Conservation (phyloP, 345 rosid genomes). For the Eucalyptus cladocalyx region DNA sequence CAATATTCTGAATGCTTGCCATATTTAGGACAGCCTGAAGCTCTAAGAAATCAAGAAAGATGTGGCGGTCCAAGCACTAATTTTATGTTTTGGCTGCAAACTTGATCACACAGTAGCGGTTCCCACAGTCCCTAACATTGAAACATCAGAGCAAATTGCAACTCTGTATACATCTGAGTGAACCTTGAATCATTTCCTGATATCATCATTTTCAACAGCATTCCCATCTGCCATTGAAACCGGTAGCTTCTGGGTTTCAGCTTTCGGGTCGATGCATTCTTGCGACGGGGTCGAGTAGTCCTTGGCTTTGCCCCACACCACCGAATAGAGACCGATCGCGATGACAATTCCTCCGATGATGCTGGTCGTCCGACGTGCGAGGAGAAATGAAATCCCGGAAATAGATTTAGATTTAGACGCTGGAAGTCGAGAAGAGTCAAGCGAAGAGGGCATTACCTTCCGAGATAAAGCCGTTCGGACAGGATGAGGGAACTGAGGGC, state of each 20-base stretch:
- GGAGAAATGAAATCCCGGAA: not conserved
- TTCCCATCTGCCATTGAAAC: not conserved
- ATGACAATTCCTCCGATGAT: slow-evolving; percentile 54
- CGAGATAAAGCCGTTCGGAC: slow-evolving; percentile 51
- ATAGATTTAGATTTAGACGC: not conserved
- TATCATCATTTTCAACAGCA: not conserved
- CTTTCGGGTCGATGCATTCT: not conserved
- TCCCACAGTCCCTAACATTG: not conserved
- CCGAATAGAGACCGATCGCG: slow-evolving; percentile 42
- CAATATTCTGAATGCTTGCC: not conserved
- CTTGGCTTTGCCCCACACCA: slow-evolving; percentile 65
- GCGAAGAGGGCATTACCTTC: slow-evolving; percentile 16
- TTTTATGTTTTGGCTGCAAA: not conserved
- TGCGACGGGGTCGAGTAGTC: slow-evolving; percentile 10
- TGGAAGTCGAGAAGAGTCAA: not conserved
- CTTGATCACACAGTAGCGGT: not conserved
- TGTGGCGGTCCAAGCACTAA: not conserved
- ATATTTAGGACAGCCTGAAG: not conserved
- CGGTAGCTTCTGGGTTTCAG: slow-evolving; percentile 21
- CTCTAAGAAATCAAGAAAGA: not conserved
- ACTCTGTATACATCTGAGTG: not conserved
- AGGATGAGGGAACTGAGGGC: slow-evolving; percentile 40
- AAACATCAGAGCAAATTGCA: not conserved
- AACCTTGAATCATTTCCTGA: not conserved
- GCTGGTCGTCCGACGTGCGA: not conserved